Base-by-base conservation (phyloP, 768 basidiomycete species). In the Phlegmacium glaucopus region DNA sequence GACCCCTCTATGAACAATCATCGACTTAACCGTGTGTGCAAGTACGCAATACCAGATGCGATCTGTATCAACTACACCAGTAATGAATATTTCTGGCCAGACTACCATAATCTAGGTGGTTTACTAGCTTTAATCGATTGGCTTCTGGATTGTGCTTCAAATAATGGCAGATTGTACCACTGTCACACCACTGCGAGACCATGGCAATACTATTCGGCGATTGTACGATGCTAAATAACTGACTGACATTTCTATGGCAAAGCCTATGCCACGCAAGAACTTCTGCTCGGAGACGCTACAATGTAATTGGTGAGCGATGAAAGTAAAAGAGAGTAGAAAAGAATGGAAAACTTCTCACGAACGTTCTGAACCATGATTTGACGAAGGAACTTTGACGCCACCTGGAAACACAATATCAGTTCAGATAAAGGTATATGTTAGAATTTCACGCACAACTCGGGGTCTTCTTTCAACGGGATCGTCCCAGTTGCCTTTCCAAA, bases 151-250 rank as follows among this genome's bases (percentile, higher is more conserved):
- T 70, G 12, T 64, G 53, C 40, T 68, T 70, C 49, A 82, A 61
- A 56, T 80, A 83, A 18, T 72, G 61, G 44, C 66, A 69, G 44
- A 83, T 66, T 7, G 75, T 79, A 8, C 82, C 81, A 42, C 82
- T 80, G 29, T 72, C 69, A 56, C 79, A 82, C 80, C 81, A 85
- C 4, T 76, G 75, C 4, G 82, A 83, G 0, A 84, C 79, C 79
- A 84, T 26, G 67, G 62, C 82, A 22, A 84, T 69, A 39, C 77
- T 75, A 28, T 72, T 68, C 25, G 67, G 62, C 4, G 71, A 69
- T 53, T 78, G 77, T 12, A 79, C 61, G 46, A 84, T 71, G 2
- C 82, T 82, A 45, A 74, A 77, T 22, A 84, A 61, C 36, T 74
- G 75, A 29, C 74, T 74, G 39, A 84, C 68, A 49, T 83, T 80